Evolutionary conservation across 495 filamentous ascomycete genomes (phyloP).

Genomic region (Lasiosphaeris hirsuta): DNA sequence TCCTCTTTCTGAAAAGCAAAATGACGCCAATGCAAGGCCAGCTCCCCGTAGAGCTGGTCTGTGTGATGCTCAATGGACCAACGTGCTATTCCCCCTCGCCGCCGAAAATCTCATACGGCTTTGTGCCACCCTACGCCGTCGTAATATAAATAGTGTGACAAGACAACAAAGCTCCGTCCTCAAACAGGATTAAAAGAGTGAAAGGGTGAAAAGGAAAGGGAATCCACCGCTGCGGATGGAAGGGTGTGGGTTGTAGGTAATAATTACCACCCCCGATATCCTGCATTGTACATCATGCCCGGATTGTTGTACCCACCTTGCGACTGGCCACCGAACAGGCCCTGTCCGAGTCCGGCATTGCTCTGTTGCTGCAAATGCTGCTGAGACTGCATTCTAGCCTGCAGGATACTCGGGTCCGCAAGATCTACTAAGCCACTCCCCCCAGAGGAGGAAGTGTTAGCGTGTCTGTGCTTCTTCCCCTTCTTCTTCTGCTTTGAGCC

Average conservation of each 20-base stretch:
- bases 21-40: conserved; percentile 28
- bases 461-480: conserved; percentile 99
- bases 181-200: conserved; percentile 6
- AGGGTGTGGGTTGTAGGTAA: conserved; percentile 1
- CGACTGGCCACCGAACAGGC: conserved; percentile 83
- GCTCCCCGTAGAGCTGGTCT: conserved; percentile 17
- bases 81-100: conserved; percentile 18
- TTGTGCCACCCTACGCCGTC: conserved; percentile 23
- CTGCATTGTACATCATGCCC: conserved; percentile 79
- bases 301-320: conserved; percentile 99
- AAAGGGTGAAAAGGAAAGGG: conserved; percentile 21
- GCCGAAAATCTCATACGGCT: conserved; percentile 20
- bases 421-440: conserved; percentile 97
- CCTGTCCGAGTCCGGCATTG: conserved; percentile 78
- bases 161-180: conserved; percentile 20
- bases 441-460: conserved; percentile 99
- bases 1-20: conserved; percentile 28
- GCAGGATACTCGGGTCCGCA: conserved; percentile 99
- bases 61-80: conserved; percentile 24
- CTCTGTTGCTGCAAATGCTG: conserved; percentile 74
- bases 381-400: conserved; percentile 91
- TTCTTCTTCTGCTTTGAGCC: conserved; percentile 98
- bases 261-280: conserved; percentile 68
- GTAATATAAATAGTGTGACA: conserved; percentile 34
- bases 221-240: conserved; percentile 17